Evolutionary conservation across 2,329 filamentous ascomycete genomes (phyloP).

Genomic region (Dryadomyces quercus-mongolicae): DNA sequence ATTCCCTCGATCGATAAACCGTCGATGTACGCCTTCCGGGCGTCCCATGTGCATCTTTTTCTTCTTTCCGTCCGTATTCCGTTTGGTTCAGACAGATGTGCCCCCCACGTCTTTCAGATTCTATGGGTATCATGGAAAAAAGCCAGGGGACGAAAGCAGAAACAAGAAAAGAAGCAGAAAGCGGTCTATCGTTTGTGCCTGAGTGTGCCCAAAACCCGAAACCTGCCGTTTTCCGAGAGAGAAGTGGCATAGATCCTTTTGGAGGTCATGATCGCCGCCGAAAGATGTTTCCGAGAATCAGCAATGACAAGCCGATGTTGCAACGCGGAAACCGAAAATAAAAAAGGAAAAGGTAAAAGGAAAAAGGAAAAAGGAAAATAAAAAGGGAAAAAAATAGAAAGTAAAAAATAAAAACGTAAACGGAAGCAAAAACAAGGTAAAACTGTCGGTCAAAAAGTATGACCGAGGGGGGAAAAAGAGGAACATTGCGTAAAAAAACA

Average conservation of each 20-base stretch:
- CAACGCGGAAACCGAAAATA: conserved; percentile 10
- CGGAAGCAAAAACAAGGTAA: conserved; percentile 2
- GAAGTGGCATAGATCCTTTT: conserved; percentile 15
- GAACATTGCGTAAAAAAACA: background rate
- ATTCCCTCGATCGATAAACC: conserved; percentile 18
- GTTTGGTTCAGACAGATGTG: conserved; percentile 11
- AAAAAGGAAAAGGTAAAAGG: conserved; percentile 8
- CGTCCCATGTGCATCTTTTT: conserved; percentile 14
- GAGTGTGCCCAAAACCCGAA: conserved; percentile 22
- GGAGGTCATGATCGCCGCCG: conserved; percentile 24
- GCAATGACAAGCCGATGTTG: conserved; percentile 11
- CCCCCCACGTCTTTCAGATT: conserved; percentile 19
- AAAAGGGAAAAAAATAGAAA: conserved; percentile 9
- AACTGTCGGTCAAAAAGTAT: too few species aligned
- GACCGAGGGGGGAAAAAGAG: too few species aligned
- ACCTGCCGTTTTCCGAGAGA: conserved; percentile 19
- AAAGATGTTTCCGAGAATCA: conserved; percentile 17
- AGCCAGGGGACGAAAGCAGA: conserved; percentile 21
- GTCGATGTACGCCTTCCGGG: conserved; percentile 17
- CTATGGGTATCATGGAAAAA: conserved; percentile 26
- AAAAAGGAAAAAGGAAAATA: conserved; percentile 6
- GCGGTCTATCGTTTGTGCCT: conserved; percentile 23
- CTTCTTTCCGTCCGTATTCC: conserved; percentile 9
- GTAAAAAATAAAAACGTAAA: conserved; percentile 13
- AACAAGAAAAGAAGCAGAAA: conserved; percentile 19